Conservation (phyloP, 352 stramenopile genomes). For the Phytophthora pisi region DNA sequence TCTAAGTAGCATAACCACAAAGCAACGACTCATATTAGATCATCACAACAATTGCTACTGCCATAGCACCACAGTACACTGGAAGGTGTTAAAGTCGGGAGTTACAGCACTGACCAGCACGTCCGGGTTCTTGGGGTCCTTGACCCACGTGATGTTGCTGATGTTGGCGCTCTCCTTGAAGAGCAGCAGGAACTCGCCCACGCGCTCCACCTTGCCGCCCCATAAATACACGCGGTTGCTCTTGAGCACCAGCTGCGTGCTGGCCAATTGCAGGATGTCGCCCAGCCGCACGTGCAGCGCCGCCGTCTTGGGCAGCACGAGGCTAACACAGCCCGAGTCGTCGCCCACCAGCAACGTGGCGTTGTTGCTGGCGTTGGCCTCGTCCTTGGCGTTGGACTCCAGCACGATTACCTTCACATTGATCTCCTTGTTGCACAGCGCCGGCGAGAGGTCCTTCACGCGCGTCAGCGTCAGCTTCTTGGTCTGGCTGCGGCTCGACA, state of each 20-base stretch:
- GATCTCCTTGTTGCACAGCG: conserved; percentile 63
- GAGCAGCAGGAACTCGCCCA: conserved; percentile 85
- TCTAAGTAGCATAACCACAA: conserved; percentile 29
- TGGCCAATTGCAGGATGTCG: conserved; percentile 73
- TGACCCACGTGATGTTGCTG: conserved; percentile 84
- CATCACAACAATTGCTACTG: background rate
- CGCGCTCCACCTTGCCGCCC: conserved; percentile 82
- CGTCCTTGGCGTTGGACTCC: conserved; percentile 85
- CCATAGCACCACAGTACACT: background rate
- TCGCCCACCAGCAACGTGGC: conserved; percentile 84
- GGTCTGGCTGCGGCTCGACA: conserved; percentile 22
- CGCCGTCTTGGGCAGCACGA: conserved; percentile 77
- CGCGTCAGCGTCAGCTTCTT: conserved; percentile 68
- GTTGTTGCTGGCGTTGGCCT: conserved; percentile 74
- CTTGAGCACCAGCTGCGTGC: conserved; percentile 82
- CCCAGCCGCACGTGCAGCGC: conserved; percentile 73
- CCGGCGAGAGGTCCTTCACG: conserved; percentile 76
- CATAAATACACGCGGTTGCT: conserved; percentile 79
- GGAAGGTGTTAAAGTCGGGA: background rate
- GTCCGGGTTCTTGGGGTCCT: conserved; percentile 78
- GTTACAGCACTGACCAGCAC: conserved; percentile 46
- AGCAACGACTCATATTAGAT: background rate
- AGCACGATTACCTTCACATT: conserved; percentile 84
- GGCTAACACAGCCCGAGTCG: conserved; percentile 78
- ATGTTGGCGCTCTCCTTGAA: conserved; percentile 88